These are phyloP conservation scores for Breviolum minutum DNA, from an alignment of 73 alveolate species.

Conservation along the genomic window DNA sequence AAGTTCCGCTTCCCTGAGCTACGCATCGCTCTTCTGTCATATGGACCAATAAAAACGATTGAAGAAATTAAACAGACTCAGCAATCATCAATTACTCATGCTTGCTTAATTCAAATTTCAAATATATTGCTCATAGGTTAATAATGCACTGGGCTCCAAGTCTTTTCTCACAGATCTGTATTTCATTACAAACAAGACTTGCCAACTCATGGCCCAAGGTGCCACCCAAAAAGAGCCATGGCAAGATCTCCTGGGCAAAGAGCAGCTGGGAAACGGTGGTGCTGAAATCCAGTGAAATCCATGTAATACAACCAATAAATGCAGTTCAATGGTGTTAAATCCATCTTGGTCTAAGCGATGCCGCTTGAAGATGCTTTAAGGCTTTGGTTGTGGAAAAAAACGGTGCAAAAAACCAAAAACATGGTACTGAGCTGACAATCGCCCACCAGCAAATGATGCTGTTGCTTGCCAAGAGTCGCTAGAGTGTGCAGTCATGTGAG, in stretches of 20 bases:
- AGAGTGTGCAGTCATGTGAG: constrained; percentile 79
- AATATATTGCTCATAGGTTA: too few species aligned
- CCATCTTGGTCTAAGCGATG: neutral
- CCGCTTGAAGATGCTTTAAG: too few species aligned
- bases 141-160: too few species aligned
- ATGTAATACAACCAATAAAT: too few species aligned
- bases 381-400: neutral
- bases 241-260: constrained; percentile 37
- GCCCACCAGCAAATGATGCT: neutral
- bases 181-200: neutral
- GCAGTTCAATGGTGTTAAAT: too few species aligned
- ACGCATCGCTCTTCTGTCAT: neutral
- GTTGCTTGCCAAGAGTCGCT: neutral
- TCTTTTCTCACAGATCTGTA: neutral
- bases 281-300: too few species aligned
- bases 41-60: too few species aligned
- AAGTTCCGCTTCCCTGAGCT: constrained; percentile 63
- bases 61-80: neutral
- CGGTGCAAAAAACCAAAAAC: neutral
- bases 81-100: neutral
- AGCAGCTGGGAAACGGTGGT: neutral
- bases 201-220: neutral
- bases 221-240: constrained; percentile 73
- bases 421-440: neutral
- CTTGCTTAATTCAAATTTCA: neutral